Base-by-base conservation (phyloP, 164 flowering plant genomes). In the Euptelea pleiosperma region DNA sequence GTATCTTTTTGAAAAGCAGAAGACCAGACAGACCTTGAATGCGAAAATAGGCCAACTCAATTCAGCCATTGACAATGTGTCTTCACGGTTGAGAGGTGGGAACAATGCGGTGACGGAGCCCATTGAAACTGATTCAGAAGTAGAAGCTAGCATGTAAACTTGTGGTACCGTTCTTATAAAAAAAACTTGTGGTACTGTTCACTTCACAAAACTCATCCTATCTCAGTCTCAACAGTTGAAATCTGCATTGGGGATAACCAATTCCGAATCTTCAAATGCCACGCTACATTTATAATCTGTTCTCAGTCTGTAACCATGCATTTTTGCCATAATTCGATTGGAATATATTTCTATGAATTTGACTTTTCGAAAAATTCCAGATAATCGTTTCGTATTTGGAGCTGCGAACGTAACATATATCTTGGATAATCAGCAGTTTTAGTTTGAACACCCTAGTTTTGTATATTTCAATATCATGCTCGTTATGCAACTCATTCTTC, bases 51-150 rank as follows among this genome's bases (percentile, higher is more conserved):
- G 80, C 73, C 94, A 91, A 58, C 90, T 91, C 58, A 88, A 80
- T 69, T 78, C 88, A 2, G 98, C 96, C 52, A 91, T 91, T 61
- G 98, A 91, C 79, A 86, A 85, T 28, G 94, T 85, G 8, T 81
- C 93, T 22, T 76, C 88, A 26, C 82, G 89, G 36, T 67, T 91
- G 82, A 82, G 87, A 76, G 91, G 90, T 47, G 85, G 85, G 24
- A 86, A 78, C 11, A 83, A 75, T 22, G 47, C 60, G 3, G 72
- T 78, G 19, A 14, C 57, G 4, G 77, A 70, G 11, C 79, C 89
- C 1, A 63, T 71, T 15, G 88, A 81, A 67, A 59, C 69, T 24
- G 89, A 84, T 48, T 77, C 84, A 1, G 83, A 80, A 72, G 70
- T 72, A 8, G 90, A 84, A 68, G 87, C 82, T 64, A 57, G 81